Evolutionary conservation across 2,329 filamentous ascomycete species (phyloP).

Genomic region (Gnomoniopsis sp.): DNA sequence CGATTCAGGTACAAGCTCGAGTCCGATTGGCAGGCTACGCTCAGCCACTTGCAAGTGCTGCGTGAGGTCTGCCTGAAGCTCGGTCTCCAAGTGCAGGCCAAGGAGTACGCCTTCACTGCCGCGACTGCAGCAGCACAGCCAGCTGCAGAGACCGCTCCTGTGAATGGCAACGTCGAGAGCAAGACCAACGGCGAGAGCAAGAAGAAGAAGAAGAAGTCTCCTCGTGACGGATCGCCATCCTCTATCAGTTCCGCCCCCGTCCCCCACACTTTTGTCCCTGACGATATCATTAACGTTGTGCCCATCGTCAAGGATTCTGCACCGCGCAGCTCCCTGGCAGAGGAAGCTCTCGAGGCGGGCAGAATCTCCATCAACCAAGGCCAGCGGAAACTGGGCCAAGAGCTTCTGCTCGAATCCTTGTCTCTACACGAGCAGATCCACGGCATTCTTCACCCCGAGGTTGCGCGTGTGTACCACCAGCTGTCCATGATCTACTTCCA

Average conservation of each 20-base stretch:
- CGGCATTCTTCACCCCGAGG: slow-evolving; percentile 93
- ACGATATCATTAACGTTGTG: slow-evolving; percentile 90
- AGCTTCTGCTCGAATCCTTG: slow-evolving; percentile 90
- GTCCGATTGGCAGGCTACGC: slow-evolving; percentile 60
- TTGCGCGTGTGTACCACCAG: slow-evolving; percentile 91
- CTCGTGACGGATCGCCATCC: slow-evolving; percentile 51
- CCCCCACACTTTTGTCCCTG: slow-evolving; percentile 67
- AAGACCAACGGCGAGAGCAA: slow-evolving; percentile 38
- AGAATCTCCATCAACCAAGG: slow-evolving; percentile 94
- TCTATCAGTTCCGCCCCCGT: slow-evolving; percentile 37
- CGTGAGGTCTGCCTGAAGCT: slow-evolving; percentile 87
- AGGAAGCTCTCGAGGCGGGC: slow-evolving; percentile 93
- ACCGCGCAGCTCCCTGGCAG: slow-evolving; percentile 84
- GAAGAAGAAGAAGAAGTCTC: slow-evolving; percentile 62
- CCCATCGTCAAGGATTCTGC: slow-evolving; percentile 92
- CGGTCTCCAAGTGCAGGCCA: slow-evolving; percentile 81
- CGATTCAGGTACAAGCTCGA: slow-evolving; percentile 76
- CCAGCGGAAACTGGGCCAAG: slow-evolving; percentile 93
- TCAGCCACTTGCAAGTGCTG: slow-evolving; percentile 78
- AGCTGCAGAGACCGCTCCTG: slow-evolving; percentile 24
- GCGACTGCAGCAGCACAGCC: slow-evolving; percentile 35
- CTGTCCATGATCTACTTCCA: slow-evolving; percentile 96
- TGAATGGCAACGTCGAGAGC: slow-evolving; percentile 41
- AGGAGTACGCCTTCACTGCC: slow-evolving; percentile 66
- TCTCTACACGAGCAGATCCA: slow-evolving; percentile 99